A percentile compares a stretch with the other conserved stretches of the same genome.
Evolutionary conservation across 805 yeast genomes (phyloP).

Genomic region (Starmera caribaea): DNA sequence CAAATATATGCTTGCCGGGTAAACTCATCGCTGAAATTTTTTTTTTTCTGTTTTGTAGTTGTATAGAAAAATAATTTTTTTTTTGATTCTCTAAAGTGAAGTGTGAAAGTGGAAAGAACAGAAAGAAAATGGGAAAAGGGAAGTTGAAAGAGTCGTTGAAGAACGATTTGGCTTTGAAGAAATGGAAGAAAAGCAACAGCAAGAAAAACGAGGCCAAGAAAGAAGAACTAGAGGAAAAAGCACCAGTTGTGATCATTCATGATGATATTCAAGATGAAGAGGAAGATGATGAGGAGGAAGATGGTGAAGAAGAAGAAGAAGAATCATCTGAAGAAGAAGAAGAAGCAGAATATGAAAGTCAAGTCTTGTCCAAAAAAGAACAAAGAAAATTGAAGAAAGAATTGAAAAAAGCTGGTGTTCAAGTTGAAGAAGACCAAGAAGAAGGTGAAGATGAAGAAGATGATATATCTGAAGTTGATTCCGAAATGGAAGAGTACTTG

Average conservation of each 20-base stretch:
- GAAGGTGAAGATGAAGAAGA: slow-evolving; percentile 16
- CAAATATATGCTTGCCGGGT: background rate
- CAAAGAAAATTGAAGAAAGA: slow-evolving; percentile 42
- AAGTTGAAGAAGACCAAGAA: slow-evolving; percentile 15
- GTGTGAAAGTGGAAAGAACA: background rate
- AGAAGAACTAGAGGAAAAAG: slow-evolving; percentile 14
- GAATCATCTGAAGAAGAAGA: slow-evolving; percentile 10
- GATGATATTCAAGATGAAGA: slow-evolving; percentile 18
- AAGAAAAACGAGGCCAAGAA: slow-evolving; percentile 10
- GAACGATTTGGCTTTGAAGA: slow-evolving; percentile 9
- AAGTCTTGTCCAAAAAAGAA: slow-evolving; percentile 52
- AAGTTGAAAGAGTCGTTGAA: slow-evolving; percentile 15
- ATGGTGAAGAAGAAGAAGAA: slow-evolving; percentile 6
- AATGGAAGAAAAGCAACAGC: slow-evolving; percentile 8
- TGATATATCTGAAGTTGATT: slow-evolving; percentile 33
- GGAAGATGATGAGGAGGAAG: slow-evolving; percentile 12
- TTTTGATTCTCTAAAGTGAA: too few relatives aligned
- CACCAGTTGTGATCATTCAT: slow-evolving; percentile 22
- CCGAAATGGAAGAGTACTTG: slow-evolving; percentile 33
- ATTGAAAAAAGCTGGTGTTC: slow-evolving; percentile 18
- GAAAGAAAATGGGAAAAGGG: slow-evolving; percentile 17
- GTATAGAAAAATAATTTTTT: background rate
- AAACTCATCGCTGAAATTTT: slow-evolving; percentile 5
- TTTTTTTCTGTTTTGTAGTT: background rate
- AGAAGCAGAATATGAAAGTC: slow-evolving; percentile 35